A percentile compares a stretch with the other conserved stretches of the same genome.
phyloP scores from a whole-genome alignment of 768 basidiomycete species.

The Suillus lakei region DNA sequence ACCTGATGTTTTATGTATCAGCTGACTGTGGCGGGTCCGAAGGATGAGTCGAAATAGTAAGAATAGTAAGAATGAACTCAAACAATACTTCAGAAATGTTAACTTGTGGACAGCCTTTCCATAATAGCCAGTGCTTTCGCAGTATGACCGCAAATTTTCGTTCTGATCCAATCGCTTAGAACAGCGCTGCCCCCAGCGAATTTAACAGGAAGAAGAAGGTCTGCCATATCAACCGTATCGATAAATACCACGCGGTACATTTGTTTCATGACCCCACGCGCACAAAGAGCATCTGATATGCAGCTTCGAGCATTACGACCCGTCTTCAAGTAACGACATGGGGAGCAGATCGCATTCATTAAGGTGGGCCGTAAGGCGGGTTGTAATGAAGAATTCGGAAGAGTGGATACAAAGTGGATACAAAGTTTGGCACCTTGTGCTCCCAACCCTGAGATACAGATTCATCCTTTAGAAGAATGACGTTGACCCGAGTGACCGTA shows the following conservation, averaged over 20 bases:
- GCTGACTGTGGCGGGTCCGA: neutral
- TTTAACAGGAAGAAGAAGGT: too few species aligned
- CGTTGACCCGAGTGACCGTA: neutral
- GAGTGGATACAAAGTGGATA: neutral
- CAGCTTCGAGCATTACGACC: neutral
- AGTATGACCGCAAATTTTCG: neutral
- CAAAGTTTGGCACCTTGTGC: neutral
- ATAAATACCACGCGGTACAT: neutral
- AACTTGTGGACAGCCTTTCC: neutral
- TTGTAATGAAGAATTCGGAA: neutral
- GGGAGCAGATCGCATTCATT: neutral
- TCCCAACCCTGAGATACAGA: neutral
- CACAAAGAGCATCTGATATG: too few species aligned
- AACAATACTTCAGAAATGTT: neutral
- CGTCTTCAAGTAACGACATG: neutral
- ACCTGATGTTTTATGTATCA: too few species aligned
- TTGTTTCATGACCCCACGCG: neutral
- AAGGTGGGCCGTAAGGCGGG: neutral
- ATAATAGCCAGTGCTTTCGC: neutral
- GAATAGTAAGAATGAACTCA: slow-evolving; percentile 3
- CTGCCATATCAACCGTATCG: neutral
- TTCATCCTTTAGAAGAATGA: neutral
- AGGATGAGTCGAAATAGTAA: neutral
- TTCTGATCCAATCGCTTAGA: neutral
- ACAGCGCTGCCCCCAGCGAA: neutral